Percentiles rank a stretch among this genome's conserved stretches.
phyloP scores from a whole-genome alignment of 345 rosid species.

The Populus alba region DNA sequence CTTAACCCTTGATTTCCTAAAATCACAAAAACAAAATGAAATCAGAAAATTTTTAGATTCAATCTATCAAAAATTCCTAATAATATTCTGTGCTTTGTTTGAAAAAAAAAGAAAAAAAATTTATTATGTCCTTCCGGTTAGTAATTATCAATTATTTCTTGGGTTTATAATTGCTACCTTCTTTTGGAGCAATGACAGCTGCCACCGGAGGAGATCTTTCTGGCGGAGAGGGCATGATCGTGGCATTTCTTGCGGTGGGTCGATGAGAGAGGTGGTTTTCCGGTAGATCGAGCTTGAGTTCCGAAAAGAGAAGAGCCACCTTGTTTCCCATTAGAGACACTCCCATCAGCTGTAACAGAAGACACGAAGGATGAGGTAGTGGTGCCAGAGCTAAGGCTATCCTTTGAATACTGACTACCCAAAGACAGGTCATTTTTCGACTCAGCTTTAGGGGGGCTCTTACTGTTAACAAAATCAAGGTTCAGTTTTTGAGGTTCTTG shows the following conservation, averaged over 20 bases:
- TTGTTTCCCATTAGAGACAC: not conserved
- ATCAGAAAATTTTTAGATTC: not conserved
- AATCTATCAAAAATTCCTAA: too few relatives aligned
- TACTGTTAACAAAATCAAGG: not conserved
- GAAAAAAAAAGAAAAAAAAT: not conserved
- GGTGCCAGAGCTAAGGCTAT: not conserved
- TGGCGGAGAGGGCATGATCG: not conserved
- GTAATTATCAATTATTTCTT: not conserved
- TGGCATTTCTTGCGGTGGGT: not conserved
- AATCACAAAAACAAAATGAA: not conserved
- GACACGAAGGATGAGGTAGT: not conserved
- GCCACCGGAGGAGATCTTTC: constrained; percentile 1
- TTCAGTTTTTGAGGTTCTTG: not conserved
- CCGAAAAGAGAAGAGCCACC: not conserved
- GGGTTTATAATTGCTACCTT: constrained; percentile 16
- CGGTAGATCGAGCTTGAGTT: not conserved
- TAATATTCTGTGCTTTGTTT: too few relatives aligned
- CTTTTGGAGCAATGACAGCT: constrained; percentile 32
- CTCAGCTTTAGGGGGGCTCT: not conserved
- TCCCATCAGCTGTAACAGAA: not conserved
- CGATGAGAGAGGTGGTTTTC: not conserved
- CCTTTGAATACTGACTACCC: not conserved
- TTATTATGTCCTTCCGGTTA: too few relatives aligned
- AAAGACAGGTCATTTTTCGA: not conserved
- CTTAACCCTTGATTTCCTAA: constrained; percentile 16